Evolutionary conservation across 2,329 filamentous ascomycete genomes (phyloP), one percentile per base, ranked within the genome.

Genomic region (Cercospora sojina): DNA sequence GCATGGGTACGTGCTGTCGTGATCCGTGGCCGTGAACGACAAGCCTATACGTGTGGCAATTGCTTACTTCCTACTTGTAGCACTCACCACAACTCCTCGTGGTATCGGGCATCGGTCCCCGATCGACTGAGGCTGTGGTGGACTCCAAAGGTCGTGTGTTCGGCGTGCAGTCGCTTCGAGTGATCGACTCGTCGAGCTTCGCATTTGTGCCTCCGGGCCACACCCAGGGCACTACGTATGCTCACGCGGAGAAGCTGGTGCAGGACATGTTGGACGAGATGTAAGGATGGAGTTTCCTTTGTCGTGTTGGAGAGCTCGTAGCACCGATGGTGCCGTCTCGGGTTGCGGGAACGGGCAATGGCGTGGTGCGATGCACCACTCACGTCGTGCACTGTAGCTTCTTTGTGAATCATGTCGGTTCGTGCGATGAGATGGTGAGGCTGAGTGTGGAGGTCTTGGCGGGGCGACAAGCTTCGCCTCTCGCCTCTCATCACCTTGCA

Each of bases 111-210:
- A 68, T 76, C 56, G 70, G 72, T 2, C 71, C 71, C 7, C 75
- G 74, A 0, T 73, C 75, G 0, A 79, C 82, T 20, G 71, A 70
- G 23, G 78, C 77, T 1, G 78, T 79, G 31, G 77, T 81, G 16
- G 79, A 81, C 67, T 70, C 71, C 1, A 71, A 73, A 32, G 79
- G 76, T 25, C 74, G 72, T 43, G 80, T 82, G 23, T 74, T 74
- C 61, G 79, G 79, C 1, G 74, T 79, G 6, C 63, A 78, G 29
- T 75, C 76, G 1, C 62, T 82, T 47, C 71, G 80, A 25, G 76
- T 82, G 0, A 78, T 79, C 18, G 80, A 82, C 71, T 74, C 76
- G 5, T 70, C 67, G 18, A 69, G 71, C 20, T 75, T 79, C 35
- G 69, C 77, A 0, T 67, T 79, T 8, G 63, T 77, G n/a, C 77